Conservation (phyloP, 78 protist species). For the Dictyostelium intermedium region DNA sequence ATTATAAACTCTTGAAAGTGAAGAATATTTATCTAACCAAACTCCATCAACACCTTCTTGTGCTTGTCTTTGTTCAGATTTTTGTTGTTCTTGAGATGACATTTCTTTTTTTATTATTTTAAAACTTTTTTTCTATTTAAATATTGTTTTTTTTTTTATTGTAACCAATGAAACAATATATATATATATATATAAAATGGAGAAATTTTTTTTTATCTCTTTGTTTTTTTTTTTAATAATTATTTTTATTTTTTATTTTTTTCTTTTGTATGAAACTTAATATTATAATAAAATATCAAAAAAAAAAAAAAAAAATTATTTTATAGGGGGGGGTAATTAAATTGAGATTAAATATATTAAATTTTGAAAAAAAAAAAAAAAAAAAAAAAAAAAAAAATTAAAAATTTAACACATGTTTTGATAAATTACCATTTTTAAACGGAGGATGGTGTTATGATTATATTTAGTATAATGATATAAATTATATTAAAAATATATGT, state of each 20-base stretch:
- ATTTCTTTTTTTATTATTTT: not conserved
- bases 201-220: not conserved
- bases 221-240: not conserved
- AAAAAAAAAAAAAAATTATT: not conserved
- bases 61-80: not conserved
- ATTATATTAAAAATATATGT: no score
- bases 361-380: not conserved
- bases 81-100: not conserved
- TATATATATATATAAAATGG: no score
- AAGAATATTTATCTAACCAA: conserved; percentile 18
- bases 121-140: no score
- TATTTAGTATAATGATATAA: not conserved
- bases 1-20: conserved; percentile 22
- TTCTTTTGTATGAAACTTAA: not conserved
- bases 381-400: no score
- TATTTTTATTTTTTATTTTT: not conserved
- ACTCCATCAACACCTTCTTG: conserved; percentile 1
- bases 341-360: not conserved
- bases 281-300: not conserved
- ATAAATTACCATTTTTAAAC: not conserved
- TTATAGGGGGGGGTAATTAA: not conserved
- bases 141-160: not conserved
- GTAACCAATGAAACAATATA: not conserved
- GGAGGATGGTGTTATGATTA: not conserved
- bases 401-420: not conserved